Percentiles rank a stretch among this genome's conserved stretches.
These are phyloP conservation scores for Cercospora brassicicola DNA, from an alignment of 2,329 filamentous ascomycete genomes.

Conservation along the genomic window DNA sequence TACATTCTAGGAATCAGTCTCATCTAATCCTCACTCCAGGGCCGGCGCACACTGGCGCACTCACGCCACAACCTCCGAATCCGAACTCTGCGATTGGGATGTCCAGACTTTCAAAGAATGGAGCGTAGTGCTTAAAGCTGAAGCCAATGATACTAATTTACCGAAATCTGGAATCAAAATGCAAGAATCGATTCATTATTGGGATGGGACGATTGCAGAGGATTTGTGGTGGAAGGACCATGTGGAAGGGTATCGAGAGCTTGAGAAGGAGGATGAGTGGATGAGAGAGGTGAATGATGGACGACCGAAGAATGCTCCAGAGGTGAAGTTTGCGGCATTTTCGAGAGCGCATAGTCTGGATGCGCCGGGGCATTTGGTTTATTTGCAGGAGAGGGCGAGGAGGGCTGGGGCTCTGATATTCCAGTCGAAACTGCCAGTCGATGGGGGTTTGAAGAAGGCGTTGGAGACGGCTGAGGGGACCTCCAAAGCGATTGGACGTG, in stretches of 20 bases:
- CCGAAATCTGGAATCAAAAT: conserved; percentile 32
- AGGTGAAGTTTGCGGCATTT: conserved; percentile 32
- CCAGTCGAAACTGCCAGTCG: conserved; percentile 34
- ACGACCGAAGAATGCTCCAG: conserved; percentile 26
- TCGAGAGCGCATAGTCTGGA: conserved; percentile 44
- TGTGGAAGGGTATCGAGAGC: conserved; percentile 39
- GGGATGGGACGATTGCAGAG: conserved; percentile 32
- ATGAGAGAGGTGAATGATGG: conserved; percentile 27
- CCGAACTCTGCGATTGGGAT: conserved; percentile 46
- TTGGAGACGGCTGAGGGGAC: conserved; percentile 34
- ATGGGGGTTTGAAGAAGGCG: conserved; percentile 34
- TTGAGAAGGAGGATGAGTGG: conserved; percentile 23
- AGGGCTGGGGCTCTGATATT: conserved; percentile 34
- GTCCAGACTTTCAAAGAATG: conserved; percentile 47
- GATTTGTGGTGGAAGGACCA: conserved; percentile 44
- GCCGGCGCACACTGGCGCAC: conserved; percentile 53
- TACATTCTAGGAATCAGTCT: background rate
- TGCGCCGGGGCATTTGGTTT: conserved; percentile 41
- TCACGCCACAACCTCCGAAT: conserved; percentile 40
- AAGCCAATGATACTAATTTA: conserved; percentile 31
- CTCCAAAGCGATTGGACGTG: conserved; percentile 10
- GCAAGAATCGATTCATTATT: conserved; percentile 34
- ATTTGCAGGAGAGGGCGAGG: conserved; percentile 38
- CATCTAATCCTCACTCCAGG: conserved; percentile 32
- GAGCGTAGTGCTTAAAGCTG: conserved; percentile 37